Evolutionary conservation across 768 basidiomycete genomes (phyloP), one percentile per base, ranked within the genome.

Genomic region (Termitomyces sp.): DNA sequence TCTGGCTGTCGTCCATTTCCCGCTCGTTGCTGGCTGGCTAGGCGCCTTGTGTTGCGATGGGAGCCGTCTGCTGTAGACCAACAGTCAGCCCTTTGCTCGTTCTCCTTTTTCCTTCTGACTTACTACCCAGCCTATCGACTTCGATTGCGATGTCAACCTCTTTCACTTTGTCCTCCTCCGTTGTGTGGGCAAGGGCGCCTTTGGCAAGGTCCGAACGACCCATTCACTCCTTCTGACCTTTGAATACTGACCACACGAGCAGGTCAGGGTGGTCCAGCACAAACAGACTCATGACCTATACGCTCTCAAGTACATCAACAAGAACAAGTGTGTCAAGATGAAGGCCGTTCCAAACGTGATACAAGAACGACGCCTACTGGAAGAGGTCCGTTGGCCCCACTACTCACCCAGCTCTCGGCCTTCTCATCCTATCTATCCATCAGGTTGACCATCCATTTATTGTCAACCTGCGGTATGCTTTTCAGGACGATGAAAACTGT

Each of bases 251-350:
- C 48, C 51, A 32, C 52, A 54, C 47, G 21, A 50, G 41, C 60
- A 98, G 96, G 96, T 99, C 74, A 89, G 97, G 43, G 96, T 99
- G 57, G 97, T 99, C 7, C 96, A 99, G 71, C 97, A 98, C 76
- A 99, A 98, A 68, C 92, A 98, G 70, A 90, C 93, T n/a, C 88
- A 92, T 59, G 89, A 93, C 17, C 80, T 99, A 44, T 98, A 94
- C 65, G 97, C 97, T 5, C 84, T 99, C 70, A 99, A 99, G 71
- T 99, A 99, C 74, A 99, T 99, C 73, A 98, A 98, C 78, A 99
- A 99, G 71, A 70, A 89, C 41, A 95, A 96, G 77, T 97, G 90
- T 62, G 93, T 97, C 59, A 95, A 95, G 78, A 97, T 97, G 93
- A 95, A 94, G 66, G 95, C 95, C 1, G 94, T 98, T 37, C 86